Conservation (phyloP, 345 rosid species). For the Eucalyptus regnans region DNA sequence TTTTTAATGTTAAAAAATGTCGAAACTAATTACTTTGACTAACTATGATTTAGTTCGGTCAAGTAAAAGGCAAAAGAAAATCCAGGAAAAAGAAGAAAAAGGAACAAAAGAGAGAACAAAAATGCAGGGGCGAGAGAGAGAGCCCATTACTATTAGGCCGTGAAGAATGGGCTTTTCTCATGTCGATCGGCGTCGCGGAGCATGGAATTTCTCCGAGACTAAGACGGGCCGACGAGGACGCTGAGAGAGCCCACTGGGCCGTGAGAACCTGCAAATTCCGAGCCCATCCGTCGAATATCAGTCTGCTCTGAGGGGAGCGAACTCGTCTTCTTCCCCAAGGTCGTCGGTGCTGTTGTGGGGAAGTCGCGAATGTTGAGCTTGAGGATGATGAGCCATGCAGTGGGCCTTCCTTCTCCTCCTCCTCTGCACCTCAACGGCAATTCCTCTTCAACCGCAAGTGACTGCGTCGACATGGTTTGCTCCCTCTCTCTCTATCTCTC, state of each 20-base stretch:
- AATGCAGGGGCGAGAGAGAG: not conserved
- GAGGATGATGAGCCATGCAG: conserved; percentile 32
- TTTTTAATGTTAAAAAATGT: not conserved
- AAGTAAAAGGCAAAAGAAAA: not conserved
- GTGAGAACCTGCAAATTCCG: not conserved
- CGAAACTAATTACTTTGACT: not conserved
- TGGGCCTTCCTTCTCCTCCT: conserved; percentile 12
- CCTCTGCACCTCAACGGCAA: not conserved
- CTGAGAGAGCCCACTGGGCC: not conserved
- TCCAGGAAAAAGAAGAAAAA: not conserved
- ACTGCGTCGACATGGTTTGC: not conserved
- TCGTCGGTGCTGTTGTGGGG: not conserved
- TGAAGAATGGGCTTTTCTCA: not conserved
- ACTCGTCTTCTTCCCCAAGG: not conserved
- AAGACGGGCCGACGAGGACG: not conserved
- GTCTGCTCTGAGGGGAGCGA: not conserved
- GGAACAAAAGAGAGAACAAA: not conserved
- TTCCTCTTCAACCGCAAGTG: not conserved
- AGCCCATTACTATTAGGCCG: not conserved
- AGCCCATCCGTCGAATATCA: not conserved
- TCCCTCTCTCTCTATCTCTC: not conserved
- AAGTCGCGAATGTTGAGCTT: not conserved
- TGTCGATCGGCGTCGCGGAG: not conserved
- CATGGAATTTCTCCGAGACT: not conserved
- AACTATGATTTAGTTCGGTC: not conserved